A percentile compares a stretch with the other conserved stretches of the same genome.
phyloP scores from a whole-genome alignment of 495 filamentous ascomycete genomes.

The Bacidia rubella region DNA sequence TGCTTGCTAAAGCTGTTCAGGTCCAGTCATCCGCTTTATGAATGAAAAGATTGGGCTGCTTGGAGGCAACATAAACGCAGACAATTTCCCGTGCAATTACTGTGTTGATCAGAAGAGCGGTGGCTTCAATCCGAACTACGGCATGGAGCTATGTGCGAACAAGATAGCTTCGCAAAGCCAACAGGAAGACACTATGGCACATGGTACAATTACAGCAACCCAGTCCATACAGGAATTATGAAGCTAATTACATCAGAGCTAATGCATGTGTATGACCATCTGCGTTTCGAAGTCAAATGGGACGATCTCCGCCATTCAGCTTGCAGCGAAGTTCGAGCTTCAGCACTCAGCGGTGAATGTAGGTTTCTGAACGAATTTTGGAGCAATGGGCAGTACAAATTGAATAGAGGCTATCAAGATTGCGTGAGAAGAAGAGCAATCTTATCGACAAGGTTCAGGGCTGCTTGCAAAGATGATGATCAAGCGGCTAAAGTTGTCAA shows the following conservation, averaged over 20 bases:
- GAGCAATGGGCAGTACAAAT: slow-evolving; percentile 64
- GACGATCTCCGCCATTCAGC: slow-evolving; percentile 76
- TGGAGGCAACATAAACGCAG: slow-evolving; percentile 54
- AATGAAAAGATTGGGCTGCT: slow-evolving; percentile 61
- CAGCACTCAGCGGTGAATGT: slow-evolving; percentile 85
- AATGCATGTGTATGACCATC: slow-evolving; percentile 91
- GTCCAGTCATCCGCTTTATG: slow-evolving; percentile 76
- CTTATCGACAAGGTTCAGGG: slow-evolving; percentile 57
- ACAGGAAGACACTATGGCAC: slow-evolving; percentile 84
- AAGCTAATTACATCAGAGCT: slow-evolving; percentile 42
- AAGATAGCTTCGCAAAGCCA: slow-evolving; percentile 59
- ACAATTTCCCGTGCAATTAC: slow-evolving; percentile 68
- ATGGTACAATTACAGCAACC: slow-evolving; percentile 25
- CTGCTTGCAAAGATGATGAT: slow-evolving; percentile 69
- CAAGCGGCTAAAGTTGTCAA: slow-evolving; percentile 83
- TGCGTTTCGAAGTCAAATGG: slow-evolving; percentile 77
- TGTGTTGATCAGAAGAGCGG: slow-evolving; percentile 57
- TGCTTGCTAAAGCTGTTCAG: slow-evolving; percentile 18
- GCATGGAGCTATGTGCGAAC: slow-evolving; percentile 85
- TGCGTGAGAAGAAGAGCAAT: slow-evolving; percentile 75
- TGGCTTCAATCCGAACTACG: slow-evolving; percentile 71
- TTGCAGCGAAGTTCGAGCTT: slow-evolving; percentile 94
- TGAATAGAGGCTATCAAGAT: slow-evolving; percentile 85
- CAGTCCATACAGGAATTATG: background rate
- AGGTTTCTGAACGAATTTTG: slow-evolving; percentile 81